phyloP scores from a whole-genome alignment of 129 eudicot species.

The Helichrysum umbraculigerum region DNA sequence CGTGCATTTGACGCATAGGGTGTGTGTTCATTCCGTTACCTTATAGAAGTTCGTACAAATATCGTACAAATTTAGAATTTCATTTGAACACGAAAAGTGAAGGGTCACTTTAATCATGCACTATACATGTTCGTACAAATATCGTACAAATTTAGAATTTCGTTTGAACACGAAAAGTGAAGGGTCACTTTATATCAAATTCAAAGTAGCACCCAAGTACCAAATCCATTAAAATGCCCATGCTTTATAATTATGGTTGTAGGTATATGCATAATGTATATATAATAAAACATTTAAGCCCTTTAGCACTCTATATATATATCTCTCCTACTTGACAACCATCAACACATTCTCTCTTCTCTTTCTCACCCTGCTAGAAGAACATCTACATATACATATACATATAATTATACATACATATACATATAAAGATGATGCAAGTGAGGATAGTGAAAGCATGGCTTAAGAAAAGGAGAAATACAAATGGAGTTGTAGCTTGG shows the following conservation, averaged over 20 bases:
- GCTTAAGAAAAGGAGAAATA: slow-evolving; percentile 34
- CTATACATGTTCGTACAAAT: slow-evolving; percentile 14
- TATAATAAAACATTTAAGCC: too few species aligned
- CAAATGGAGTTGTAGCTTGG: slow-evolving; percentile 25
- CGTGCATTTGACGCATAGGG: neutral
- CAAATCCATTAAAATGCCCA: slow-evolving; percentile 10
- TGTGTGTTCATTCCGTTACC: slow-evolving; percentile 13
- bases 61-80: slow-evolving; percentile 13
- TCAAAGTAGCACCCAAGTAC: neutral
- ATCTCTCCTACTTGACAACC: slow-evolving; percentile 28
- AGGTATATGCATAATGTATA: neutral
- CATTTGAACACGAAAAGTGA: neutral
- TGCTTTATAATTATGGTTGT: slow-evolving; percentile 2
- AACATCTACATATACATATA: neutral
- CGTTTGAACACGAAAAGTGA: neutral
- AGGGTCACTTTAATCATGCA: slow-evolving; percentile 17
- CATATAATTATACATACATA: neutral
- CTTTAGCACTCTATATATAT: slow-evolving; percentile 18
- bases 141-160: slow-evolving; percentile 13
- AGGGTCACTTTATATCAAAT: neutral
- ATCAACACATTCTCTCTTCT: slow-evolving; percentile 21
- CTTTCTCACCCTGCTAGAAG: neutral
- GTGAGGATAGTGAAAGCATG: slow-evolving; percentile 39
- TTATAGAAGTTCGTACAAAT: slow-evolving; percentile 15
- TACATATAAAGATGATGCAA: slow-evolving; percentile 32